Evolutionary conservation across 306 rosid species (phyloP).

Genomic region (Cicer judaicum): DNA sequence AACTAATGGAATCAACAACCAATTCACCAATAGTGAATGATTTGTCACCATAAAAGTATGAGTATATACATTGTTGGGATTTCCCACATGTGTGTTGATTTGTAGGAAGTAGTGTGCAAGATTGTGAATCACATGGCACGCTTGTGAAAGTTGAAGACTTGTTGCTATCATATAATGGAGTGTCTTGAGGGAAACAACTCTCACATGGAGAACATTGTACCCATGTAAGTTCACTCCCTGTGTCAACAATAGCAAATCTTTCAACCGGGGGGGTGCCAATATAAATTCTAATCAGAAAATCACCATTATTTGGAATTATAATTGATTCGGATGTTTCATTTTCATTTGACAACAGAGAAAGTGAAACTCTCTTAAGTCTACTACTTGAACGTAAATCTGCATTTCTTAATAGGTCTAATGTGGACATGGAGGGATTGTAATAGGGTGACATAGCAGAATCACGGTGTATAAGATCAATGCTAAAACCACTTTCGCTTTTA

Average conservation of each 20-base stretch:
- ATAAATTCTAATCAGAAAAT: slow-evolving; percentile 38
- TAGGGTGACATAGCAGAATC: slow-evolving; percentile 44
- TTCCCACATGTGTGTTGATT: background rate
- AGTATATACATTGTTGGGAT: background rate
- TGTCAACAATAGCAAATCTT: slow-evolving; percentile 36
- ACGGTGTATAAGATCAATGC: slow-evolving; percentile 40
- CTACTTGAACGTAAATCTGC: slow-evolving; percentile 26
- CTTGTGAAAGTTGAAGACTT: slow-evolving; percentile 26
- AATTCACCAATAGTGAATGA: slow-evolving; percentile 14
- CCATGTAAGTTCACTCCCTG: slow-evolving; percentile 44
- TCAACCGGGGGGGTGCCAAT: slow-evolving; percentile 47
- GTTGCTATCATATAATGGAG: slow-evolving; percentile 13
- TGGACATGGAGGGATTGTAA: slow-evolving; percentile 28
- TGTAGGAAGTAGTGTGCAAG: background rate
- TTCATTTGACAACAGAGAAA: background rate
- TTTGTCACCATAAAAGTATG: slow-evolving; percentile 8
- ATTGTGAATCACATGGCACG: background rate
- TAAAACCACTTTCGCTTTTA: slow-evolving; percentile 6
- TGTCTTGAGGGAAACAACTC: slow-evolving; percentile 28
- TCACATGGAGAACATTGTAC: slow-evolving; percentile 14
- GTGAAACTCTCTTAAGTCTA: background rate
- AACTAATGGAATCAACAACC: slow-evolving; percentile 19
- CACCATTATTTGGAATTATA: background rate
- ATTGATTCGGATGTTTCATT: background rate
- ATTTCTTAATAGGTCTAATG: background rate